Evolutionary conservation across 176 grass and related monocot species (phyloP).

Genomic region (Phoenix dactylifera): DNA sequence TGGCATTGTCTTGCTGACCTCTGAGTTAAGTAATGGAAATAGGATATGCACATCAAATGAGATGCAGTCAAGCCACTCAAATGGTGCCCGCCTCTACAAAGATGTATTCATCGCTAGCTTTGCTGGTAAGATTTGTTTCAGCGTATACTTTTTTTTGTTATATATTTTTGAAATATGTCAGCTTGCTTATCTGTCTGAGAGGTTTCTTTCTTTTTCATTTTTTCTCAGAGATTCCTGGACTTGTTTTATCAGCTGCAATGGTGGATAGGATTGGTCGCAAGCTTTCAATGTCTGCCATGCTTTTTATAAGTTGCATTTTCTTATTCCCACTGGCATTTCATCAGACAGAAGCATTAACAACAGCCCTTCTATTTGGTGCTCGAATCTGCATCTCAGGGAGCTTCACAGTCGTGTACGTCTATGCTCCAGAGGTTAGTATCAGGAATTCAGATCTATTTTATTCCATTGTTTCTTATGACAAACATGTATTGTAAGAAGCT

Average conservation of each 20-base stretch:
- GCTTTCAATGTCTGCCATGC: slow-evolving; percentile 61
- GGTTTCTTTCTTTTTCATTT: neutral
- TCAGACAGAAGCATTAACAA: slow-evolving; percentile 53
- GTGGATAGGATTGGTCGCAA: slow-evolving; percentile 88
- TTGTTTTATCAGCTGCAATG: slow-evolving; percentile 66
- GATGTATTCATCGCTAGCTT: slow-evolving; percentile 85
- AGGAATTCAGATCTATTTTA: neutral
- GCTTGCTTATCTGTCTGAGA: too few relatives aligned
- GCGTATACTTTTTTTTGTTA: neutral
- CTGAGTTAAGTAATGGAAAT: slow-evolving; percentile 69
- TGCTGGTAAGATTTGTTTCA: slow-evolving; percentile 39
- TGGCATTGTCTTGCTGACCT: slow-evolving; percentile 70
- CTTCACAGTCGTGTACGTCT: slow-evolving; percentile 74
- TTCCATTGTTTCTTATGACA: neutral
- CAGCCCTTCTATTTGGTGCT: slow-evolving; percentile 51
- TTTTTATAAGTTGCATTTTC: slow-evolving; percentile 61
- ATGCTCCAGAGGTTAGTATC: slow-evolving; percentile 70
- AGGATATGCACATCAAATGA: slow-evolving; percentile 39
- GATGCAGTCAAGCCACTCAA: slow-evolving; percentile 16
- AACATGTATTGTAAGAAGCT: too few relatives aligned
- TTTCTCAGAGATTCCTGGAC: slow-evolving; percentile 66
- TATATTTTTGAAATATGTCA: too few relatives aligned
- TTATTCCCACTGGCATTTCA: slow-evolving; percentile 63
- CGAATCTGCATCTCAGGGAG: slow-evolving; percentile 64
- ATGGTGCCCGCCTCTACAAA: slow-evolving; percentile 56